Evolutionary conservation across 495 filamentous ascomycete species (phyloP).

Genomic region (Chaetomium tenue): DNA sequence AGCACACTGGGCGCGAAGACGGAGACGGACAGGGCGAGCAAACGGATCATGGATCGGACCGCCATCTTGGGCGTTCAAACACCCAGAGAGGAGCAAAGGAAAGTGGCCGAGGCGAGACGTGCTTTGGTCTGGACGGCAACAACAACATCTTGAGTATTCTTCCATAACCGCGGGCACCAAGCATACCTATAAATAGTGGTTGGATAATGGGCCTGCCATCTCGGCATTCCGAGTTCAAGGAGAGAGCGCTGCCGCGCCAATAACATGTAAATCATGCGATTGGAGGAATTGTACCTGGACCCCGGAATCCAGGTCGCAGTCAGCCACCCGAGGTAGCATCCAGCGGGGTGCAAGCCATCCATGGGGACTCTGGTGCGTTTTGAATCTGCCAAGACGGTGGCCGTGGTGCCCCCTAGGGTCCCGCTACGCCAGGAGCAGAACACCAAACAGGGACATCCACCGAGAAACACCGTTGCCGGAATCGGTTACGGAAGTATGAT

Average conservation of each 20-base stretch:
- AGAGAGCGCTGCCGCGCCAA: conserved; percentile 9
- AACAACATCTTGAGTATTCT: neutral
- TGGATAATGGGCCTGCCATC: neutral
- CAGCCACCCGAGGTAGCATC: conserved; percentile 23
- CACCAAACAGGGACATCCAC: conserved; percentile 2
- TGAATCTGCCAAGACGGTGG: conserved; percentile 28
- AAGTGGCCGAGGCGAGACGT: neutral
- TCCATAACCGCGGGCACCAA: neutral
- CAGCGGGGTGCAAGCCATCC: conserved; percentile 15
- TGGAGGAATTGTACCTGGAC: conserved; percentile 29
- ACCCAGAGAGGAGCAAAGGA: neutral
- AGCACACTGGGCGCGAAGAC: conserved; percentile 38
- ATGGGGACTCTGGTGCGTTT: conserved; percentile 23
- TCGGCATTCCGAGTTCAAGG: neutral
- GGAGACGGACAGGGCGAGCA: conserved; percentile 31
- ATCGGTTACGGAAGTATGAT: neutral
- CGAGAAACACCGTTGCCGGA: neutral
- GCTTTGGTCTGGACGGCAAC: neutral
- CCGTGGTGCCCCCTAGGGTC: conserved; percentile 16
- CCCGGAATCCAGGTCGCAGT: conserved; percentile 11
- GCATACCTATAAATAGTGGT: neutral
- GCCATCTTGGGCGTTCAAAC: conserved; percentile 25
- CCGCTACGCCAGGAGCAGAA: conserved; percentile 1
- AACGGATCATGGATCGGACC: conserved; percentile 24
- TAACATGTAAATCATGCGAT: conserved; percentile 16